Percentiles rank a stretch among this genome's conserved stretches.
Evolutionary conservation across 306 rosid species (phyloP).

Genomic region (Trifolium fragiferum): DNA sequence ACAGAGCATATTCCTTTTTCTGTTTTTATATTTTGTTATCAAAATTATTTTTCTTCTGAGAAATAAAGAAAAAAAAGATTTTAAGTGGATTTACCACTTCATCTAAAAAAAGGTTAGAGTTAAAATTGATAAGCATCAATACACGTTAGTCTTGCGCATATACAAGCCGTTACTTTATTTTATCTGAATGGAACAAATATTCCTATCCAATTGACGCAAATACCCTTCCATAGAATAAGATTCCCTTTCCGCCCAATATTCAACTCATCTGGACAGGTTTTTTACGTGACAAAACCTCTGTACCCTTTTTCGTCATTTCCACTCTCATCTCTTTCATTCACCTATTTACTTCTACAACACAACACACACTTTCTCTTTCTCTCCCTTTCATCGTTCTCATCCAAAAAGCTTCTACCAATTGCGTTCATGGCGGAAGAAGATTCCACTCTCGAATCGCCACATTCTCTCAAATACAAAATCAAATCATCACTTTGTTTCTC

Average conservation of each 20-base stretch:
- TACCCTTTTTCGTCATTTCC: slow-evolving; percentile 47
- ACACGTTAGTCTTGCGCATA: no score
- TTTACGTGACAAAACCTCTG: slow-evolving; percentile 28
- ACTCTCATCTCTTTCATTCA: not conserved
- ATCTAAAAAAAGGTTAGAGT: no score
- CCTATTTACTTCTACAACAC: slow-evolving; percentile 27
- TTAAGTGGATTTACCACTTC: no score
- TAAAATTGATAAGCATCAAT: no score
- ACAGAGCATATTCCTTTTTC: not conserved
- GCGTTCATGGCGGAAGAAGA: slow-evolving; percentile 48
- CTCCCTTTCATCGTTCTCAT: not conserved
- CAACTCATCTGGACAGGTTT: no score
- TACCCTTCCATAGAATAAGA: slow-evolving; percentile 22
- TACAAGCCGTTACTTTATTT: not conserved
- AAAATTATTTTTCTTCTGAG: no score
- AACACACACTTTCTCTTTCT: not conserved
- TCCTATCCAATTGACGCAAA: not conserved
- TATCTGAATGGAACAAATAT: not conserved
- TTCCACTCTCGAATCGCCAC: slow-evolving; percentile 38
- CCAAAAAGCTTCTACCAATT: not conserved
- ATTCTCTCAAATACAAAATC: slow-evolving; percentile 49
- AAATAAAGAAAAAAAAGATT: no score
- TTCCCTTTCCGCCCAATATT: not conserved
- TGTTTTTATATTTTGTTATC: no score
- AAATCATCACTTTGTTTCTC: slow-evolving; percentile 55